Conservation (phyloP, 495 filamentous ascomycete species). For the Aspergillus carlsbadensis region DNA sequence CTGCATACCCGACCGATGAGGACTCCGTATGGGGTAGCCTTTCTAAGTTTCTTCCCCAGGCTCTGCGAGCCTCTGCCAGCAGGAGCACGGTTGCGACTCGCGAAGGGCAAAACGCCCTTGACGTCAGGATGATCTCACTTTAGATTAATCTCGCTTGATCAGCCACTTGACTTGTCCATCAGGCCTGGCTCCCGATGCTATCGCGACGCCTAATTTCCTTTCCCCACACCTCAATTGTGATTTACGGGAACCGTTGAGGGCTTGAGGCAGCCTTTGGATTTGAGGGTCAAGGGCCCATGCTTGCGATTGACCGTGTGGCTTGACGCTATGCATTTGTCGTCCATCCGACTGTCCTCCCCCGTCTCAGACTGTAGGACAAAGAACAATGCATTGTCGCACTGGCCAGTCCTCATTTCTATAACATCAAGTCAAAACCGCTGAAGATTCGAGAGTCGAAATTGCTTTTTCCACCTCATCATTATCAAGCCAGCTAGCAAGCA, state of each 20-base stretch:
- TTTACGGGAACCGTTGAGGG: neutral
- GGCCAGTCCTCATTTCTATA: neutral
- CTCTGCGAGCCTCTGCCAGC: too few relatives aligned
- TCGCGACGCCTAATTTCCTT: too few relatives aligned
- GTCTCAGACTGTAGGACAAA: too few relatives aligned
- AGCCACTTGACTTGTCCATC: neutral
- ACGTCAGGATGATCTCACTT: constrained; percentile 7
- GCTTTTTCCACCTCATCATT: too few relatives aligned
- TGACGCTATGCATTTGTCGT: neutral
- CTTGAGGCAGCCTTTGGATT: neutral
- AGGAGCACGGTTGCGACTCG: neutral
- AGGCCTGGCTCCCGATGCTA: too few relatives aligned
- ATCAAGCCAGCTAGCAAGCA: too few relatives aligned
- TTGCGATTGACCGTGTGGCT: neutral
- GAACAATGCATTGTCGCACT: neutral
- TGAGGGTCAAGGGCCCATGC: neutral
- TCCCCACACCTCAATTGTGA: neutral
- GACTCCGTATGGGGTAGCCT: too few relatives aligned
- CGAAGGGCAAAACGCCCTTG: neutral
- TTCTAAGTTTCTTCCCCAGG: too few relatives aligned
- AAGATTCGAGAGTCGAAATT: too few relatives aligned
- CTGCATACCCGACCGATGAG: too few relatives aligned
- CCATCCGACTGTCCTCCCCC: too few relatives aligned
- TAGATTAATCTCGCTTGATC: neutral
- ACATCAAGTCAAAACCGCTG: too few relatives aligned